Percentiles rank a stretch among this genome's conserved stretches.
These are phyloP conservation scores for Fusarium algeriense DNA, from an alignment of 2,329 filamentous ascomycete genomes.

Conservation along the genomic window DNA sequence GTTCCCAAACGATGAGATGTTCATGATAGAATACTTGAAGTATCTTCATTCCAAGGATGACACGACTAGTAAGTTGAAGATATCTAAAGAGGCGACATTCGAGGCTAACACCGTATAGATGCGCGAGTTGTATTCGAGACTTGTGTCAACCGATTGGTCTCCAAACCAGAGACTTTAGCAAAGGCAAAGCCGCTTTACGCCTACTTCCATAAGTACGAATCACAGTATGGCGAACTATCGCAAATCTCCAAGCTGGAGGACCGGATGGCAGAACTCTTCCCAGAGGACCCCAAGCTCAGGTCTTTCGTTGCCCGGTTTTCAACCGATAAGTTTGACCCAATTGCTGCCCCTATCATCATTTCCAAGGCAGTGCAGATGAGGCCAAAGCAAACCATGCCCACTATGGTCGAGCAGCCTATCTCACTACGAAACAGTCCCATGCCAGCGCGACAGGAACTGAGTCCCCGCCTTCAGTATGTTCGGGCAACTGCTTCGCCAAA, in stretches of 20 bases:
- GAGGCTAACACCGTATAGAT: conserved; percentile 65
- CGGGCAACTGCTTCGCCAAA: conserved; percentile 68
- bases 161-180: conserved; percentile 77
- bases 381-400: conserved; percentile 67
- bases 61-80: conserved; percentile 79
- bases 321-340: conserved; percentile 80
- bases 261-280: conserved; percentile 94
- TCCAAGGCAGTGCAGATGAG: conserved; percentile 83
- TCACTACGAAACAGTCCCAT: conserved; percentile 62
- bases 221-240: conserved; percentile 89
- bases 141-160: conserved; percentile 83
- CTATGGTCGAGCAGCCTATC: conserved; percentile 63
- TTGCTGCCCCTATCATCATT: conserved; percentile 83
- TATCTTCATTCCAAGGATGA: conserved; percentile 93
- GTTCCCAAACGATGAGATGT: conserved; percentile 92
- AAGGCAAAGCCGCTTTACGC: conserved; percentile 88
- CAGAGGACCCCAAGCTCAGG: conserved; percentile 81
- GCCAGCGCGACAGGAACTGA: conserved; percentile 53
- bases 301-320: conserved; percentile 84
- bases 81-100: neutral
- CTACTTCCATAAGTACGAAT: conserved; percentile 96
- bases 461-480: conserved; percentile 63
- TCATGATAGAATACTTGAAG: conserved; percentile 96
- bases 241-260: conserved; percentile 92
- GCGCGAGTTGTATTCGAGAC: conserved; percentile 97